Base-by-base conservation (phyloP, 805 yeast genomes). In the Starmerella bombicola region DNA sequence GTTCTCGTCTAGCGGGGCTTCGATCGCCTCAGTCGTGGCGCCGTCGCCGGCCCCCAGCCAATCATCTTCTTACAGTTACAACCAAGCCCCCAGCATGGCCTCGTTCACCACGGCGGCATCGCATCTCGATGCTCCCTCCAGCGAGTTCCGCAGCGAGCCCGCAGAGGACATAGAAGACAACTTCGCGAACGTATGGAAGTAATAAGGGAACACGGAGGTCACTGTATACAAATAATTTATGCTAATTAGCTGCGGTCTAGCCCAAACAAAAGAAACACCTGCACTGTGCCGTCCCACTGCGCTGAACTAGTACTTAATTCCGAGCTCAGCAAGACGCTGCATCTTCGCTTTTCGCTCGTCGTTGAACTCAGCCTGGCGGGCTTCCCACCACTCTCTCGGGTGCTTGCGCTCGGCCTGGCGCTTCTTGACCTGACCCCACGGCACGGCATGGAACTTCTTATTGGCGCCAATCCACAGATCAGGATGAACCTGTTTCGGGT, bases 381-480 rank as follows among this genome's bases (percentile, higher is more conserved):
- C 62, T 32, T 68, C 65, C 81, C 80, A 74, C 52, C 71, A 68
- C 31, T 65, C 71, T 45, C 62, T 59, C n/a, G 71, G 60, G 57
- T 75, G 78, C 41, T 75, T 71, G 41, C 66, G 66, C 53, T 78
- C 81, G 50, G 72, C 67, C 51, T 70, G 67, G 30, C 64, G 59
- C 55, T 65, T 68, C 37, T 73, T 65, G 34, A 77, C 68, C 53
- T 69, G 69, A 37, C 61, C 62, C 76, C 79, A 70, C 37, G 82
- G 82, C 33, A 77, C 65, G 12, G 67, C 65, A 54, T 68, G 73
- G 62, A 66, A 78, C 49, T 68, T 71, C 34, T 58, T 59, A 55
- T 73, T 68, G 26, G 75, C 65, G 30, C 79, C 78, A 18, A 61
- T 64, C 61, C 78, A 80, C 48, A 80, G 62, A 49, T 73, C 69